phyloP scores from a whole-genome alignment of 768 basidiomycete species.

The Gymnopilus junonius region DNA sequence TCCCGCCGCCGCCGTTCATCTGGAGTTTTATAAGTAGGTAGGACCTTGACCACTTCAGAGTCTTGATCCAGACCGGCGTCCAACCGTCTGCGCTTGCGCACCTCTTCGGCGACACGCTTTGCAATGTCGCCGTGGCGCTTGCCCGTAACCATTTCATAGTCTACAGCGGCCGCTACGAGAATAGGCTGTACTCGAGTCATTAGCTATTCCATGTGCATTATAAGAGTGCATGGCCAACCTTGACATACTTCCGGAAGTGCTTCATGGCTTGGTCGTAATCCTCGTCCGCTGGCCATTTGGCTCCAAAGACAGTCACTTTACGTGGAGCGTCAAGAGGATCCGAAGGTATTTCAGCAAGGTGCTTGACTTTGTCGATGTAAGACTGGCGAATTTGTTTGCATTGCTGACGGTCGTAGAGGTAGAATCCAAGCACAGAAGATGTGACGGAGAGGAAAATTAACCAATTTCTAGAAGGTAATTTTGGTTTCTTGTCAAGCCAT shows the following conservation, averaged over 20 bases:
- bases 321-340: conserved; percentile 69
- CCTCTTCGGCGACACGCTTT: conserved; percentile 72
- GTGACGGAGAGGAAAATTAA: conserved; percentile 87
- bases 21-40: conserved; percentile 58
- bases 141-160: conserved; percentile 84
- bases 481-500: conserved; percentile 85
- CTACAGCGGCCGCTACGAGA: conserved; percentile 91
- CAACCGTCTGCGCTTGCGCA: conserved; percentile 70
- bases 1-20: conserved; percentile 59
- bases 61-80: conserved; percentile 65
- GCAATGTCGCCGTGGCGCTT: conserved; percentile 87
- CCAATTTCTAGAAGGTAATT: conserved; percentile 92
- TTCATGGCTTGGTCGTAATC: conserved; percentile 82
- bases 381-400: conserved; percentile 77
- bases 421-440: conserved; percentile 69
- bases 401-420: conserved; percentile 85
- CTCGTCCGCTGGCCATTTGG: conserved; percentile 95
- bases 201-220: conserved; percentile 9
- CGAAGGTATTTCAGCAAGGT: conserved; percentile 71
- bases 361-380: conserved; percentile 81
- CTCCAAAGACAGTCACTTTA: conserved; percentile 84
- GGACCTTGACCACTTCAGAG: conserved; percentile 41
- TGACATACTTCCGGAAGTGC: conserved; percentile 97
- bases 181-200: conserved; percentile 66
- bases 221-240: conserved; percentile 60